Conservation (phyloP, 306 rosid genomes). For the Elaeagnus macrophylla region DNA sequence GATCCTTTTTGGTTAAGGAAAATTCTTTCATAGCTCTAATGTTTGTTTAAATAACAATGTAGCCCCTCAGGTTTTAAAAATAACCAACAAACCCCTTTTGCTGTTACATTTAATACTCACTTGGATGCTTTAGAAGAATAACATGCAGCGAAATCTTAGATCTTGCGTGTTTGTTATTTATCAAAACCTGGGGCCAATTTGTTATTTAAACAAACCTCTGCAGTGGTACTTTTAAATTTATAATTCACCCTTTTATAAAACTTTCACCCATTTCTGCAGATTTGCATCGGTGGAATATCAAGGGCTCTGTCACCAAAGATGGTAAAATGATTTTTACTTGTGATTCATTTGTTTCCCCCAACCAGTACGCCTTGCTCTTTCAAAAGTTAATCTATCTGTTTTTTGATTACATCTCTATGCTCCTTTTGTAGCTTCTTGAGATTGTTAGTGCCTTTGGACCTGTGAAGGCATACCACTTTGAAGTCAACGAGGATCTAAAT, state of each 20-base stretch:
- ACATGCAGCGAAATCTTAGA: too few species aligned
- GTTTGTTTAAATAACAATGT: too few species aligned
- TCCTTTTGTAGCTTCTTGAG: constrained; percentile 62
- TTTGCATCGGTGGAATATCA: constrained; percentile 87
- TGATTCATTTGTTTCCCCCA: constrained; percentile 1
- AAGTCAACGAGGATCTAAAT: constrained; percentile 27
- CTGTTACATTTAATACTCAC: too few species aligned
- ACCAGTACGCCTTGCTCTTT: not conserved
- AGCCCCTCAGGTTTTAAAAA: too few species aligned
- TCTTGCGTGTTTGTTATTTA: too few species aligned
- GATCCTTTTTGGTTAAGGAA: too few species aligned
- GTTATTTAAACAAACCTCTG: not conserved
- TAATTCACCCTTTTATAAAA: constrained; percentile 11
- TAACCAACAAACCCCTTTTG: too few species aligned
- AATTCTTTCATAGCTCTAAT: too few species aligned
- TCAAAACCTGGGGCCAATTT: too few species aligned
- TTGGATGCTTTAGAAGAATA: too few species aligned
- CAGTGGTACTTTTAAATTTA: not conserved
- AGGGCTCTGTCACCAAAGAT: constrained; percentile 56
- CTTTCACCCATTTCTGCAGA: constrained; percentile 33
- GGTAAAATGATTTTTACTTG: constrained; percentile 34
- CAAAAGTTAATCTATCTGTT: not conserved
- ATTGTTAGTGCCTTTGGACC: constrained; percentile 77
- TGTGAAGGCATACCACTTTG: constrained; percentile 80
- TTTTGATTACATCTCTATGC: constrained; percentile 8